Evolutionary conservation across 2,329 filamentous ascomycete genomes (phyloP).

Genomic region (Aspergillus calidoustus): DNA sequence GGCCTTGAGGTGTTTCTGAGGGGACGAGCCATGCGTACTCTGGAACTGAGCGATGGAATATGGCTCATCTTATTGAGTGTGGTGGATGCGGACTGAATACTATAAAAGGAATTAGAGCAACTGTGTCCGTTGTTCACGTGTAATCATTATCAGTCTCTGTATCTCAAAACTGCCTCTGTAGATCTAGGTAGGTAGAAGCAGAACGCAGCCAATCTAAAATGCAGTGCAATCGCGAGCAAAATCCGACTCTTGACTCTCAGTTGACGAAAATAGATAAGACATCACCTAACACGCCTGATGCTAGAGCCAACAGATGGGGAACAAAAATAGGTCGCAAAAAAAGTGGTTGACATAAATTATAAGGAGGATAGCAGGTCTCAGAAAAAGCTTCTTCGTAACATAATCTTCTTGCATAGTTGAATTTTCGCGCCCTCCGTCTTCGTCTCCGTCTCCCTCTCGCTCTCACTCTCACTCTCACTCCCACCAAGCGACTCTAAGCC

Average conservation of each 20-base stretch:
- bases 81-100: background rate
- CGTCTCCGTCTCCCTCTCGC: background rate
- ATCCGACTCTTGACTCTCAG: slow-evolving; percentile 6
- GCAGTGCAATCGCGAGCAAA: background rate
- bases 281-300: slow-evolving; percentile 21
- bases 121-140: background rate
- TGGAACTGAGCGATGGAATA: background rate
- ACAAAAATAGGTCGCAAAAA: slow-evolving; percentile 5
- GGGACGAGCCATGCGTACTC: background rate
- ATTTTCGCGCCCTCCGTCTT: background rate
- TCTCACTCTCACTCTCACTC: background rate
- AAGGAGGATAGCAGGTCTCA: slow-evolving; percentile 2
- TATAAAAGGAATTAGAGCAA: background rate
- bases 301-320: slow-evolving; percentile 9
- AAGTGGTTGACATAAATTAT: background rate
- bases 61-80: background rate
- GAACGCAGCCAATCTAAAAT: background rate
- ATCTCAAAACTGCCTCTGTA: background rate
- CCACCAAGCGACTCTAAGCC: slow-evolving; percentile 25
- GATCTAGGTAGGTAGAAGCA: background rate
- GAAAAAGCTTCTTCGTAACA: slow-evolving; percentile 10
- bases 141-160: background rate
- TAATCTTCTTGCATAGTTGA: slow-evolving; percentile 10
- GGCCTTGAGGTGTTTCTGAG: background rate
- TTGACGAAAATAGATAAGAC: slow-evolving; percentile 6